phyloP scores from a whole-genome alignment of 164 flowering plant genomes.

The Hamamelis virginiana region DNA sequence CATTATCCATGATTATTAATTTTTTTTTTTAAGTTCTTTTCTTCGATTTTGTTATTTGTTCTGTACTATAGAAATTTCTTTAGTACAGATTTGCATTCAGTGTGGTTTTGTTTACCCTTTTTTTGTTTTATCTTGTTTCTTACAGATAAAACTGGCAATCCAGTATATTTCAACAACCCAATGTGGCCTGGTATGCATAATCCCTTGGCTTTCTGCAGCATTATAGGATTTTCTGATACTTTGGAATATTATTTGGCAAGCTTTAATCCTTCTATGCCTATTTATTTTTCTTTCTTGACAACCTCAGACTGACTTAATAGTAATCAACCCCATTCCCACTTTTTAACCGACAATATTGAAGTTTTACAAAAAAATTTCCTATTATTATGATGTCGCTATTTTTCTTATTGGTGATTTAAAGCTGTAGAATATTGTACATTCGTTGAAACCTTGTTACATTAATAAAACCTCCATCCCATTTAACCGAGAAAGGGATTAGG shows the following conservation, averaged over 20 bases:
- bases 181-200: constrained; percentile 92
- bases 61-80: not conserved
- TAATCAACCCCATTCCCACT: too few relatives aligned
- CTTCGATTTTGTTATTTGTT: not conserved
- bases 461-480: not conserved
- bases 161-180: constrained; percentile 80
- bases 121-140: not conserved
- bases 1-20: constrained; percentile 17
- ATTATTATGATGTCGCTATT: not conserved
- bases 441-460: not conserved
- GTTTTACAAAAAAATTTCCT: too few relatives aligned
- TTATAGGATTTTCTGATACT: not conserved
- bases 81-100: not conserved
- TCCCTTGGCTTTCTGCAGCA: not conserved
- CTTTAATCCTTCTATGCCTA: not conserved
- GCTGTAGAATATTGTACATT: not conserved
- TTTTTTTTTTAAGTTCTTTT: not conserved
- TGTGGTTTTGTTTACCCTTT: constrained; percentile 2
- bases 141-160: constrained; percentile 41
- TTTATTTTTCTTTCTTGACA: not conserved
- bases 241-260: not conserved
- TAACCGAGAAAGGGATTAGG: not conserved
- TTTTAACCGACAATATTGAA: not conserved
- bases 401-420: not conserved
- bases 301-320: too few relatives aligned